Evolutionary conservation across 1,284 basidiomycete species (phyloP).

Genomic region (Cystobasidium slooffiae): DNA sequence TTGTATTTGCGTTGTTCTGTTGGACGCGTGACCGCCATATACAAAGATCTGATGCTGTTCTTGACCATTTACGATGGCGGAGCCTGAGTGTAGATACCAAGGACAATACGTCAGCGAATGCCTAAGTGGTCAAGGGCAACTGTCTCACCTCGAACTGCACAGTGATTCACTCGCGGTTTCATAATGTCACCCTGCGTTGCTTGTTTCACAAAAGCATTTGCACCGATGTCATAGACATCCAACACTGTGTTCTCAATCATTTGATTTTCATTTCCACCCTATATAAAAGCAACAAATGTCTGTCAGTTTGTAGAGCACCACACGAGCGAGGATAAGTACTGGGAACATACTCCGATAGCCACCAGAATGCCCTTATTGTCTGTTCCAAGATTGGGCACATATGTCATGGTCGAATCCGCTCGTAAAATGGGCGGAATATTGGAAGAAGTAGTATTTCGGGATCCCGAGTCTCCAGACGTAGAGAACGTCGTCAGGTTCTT

Average conservation of each 20-base stretch:
- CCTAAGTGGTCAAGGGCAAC: neutral
- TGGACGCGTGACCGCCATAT: conserved; percentile 52
- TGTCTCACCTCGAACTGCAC: conserved; percentile 48
- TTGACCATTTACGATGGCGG: conserved; percentile 50
- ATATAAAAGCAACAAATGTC: neutral
- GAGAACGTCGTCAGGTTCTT: conserved; percentile 45
- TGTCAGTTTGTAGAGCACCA: conserved; percentile 33
- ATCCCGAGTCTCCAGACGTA: conserved; percentile 16
- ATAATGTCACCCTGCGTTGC: conserved; percentile 49
- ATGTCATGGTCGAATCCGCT: conserved; percentile 51
- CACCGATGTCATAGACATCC: conserved; percentile 52
- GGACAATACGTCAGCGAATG: neutral
- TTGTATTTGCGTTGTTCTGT: conserved; percentile 46
- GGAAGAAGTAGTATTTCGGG: conserved; percentile 45
- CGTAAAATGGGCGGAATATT: conserved; percentile 48
- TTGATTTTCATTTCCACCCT: conserved; percentile 31
- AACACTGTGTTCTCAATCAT: conserved; percentile 47
- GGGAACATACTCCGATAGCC: conserved; percentile 50
- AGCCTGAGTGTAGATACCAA: neutral
- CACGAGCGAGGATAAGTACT: neutral
- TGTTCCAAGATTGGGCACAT: conserved; percentile 47
- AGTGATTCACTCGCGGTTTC: conserved; percentile 51
- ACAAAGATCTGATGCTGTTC: conserved; percentile 48
- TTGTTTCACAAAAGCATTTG: conserved; percentile 51
- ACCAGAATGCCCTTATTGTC: conserved; percentile 50